A percentile compares a stretch with the other conserved stretches of the same genome.
Evolutionary conservation across 2,329 filamentous ascomycete species (phyloP).

Genomic region (Talaromyces atroroseus): DNA sequence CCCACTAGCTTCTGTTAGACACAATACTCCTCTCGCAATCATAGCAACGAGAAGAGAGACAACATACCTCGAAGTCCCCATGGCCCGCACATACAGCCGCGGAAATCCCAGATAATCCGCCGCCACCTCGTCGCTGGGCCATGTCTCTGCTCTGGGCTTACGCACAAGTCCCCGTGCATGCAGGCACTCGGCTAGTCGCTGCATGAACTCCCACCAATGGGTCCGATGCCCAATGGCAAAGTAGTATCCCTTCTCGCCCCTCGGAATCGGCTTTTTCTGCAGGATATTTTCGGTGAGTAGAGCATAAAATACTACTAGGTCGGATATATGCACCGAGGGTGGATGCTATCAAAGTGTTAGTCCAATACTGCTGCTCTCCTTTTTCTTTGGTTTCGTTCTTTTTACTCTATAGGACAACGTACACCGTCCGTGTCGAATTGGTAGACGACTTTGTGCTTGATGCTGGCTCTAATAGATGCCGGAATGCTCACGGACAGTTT

Average conservation of each 20-base stretch:
- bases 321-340: background rate
- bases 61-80: background rate
- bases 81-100: background rate
- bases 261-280: background rate
- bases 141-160: background rate
- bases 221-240: background rate
- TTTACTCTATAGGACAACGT: background rate
- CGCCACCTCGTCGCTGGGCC: slow-evolving; percentile 3
- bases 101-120: slow-evolving; percentile 1
- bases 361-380: no score
- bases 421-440: background rate
- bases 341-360: background rate
- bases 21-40: background rate
- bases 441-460: slow-evolving; percentile 1
- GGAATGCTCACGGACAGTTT: slow-evolving; percentile 5
- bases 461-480: background rate
- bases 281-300: background rate
- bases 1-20: background rate
- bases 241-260: background rate
- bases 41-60: background rate
- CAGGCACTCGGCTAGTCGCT: background rate
- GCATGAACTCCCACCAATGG: slow-evolving; percentile 1
- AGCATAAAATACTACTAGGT: background rate
- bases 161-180: background rate
- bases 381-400: no score